Conservation (phyloP, 257 asterid genomes). For the Scutellaria minor region DNA sequence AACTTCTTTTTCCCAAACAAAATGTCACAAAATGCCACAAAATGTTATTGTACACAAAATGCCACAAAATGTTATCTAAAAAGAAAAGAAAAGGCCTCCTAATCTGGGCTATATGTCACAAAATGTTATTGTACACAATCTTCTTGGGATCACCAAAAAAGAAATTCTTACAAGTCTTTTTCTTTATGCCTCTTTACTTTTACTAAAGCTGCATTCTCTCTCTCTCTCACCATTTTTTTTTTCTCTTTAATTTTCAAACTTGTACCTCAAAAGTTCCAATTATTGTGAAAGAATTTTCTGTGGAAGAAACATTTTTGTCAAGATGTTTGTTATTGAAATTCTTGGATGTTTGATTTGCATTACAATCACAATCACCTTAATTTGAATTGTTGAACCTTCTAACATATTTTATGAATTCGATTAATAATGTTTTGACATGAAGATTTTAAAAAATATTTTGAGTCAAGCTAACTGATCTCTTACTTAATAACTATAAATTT, state of each 20-base stretch:
- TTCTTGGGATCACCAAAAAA: slow-evolving; percentile 58
- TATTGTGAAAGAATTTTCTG: not conserved
- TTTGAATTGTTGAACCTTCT: not conserved
- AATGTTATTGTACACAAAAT: slow-evolving; percentile 36
- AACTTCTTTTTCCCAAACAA: slow-evolving; percentile 14
- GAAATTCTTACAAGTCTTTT: slow-evolving; percentile 36
- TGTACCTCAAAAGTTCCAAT: slow-evolving; percentile 14
- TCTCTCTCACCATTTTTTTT: slow-evolving; percentile 11
- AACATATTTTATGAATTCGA: not conserved
- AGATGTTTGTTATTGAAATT: slow-evolving; percentile 10
- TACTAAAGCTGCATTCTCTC: slow-evolving; percentile 43
- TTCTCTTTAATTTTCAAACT: slow-evolving; percentile 25
- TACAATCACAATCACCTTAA: not conserved
- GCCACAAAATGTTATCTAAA: slow-evolving; percentile 7
- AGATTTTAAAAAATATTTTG: too few relatives aligned
- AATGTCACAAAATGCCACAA: slow-evolving; percentile 16
- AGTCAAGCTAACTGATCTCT: too few relatives aligned
- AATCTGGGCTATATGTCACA: slow-evolving; percentile 25
- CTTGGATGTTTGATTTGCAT: not conserved
- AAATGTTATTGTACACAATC: slow-evolving; percentile 40
- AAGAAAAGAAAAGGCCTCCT: slow-evolving; percentile 33
- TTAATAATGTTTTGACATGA: not conserved
- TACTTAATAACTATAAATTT: too few relatives aligned
- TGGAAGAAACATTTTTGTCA: slow-evolving; percentile 17
- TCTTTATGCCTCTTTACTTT: slow-evolving; percentile 51